Evolutionary conservation across 2,329 filamentous ascomycete species (phyloP), one percentile per base, ranked within the genome.

Genomic region (Fusarium sp.): DNA sequence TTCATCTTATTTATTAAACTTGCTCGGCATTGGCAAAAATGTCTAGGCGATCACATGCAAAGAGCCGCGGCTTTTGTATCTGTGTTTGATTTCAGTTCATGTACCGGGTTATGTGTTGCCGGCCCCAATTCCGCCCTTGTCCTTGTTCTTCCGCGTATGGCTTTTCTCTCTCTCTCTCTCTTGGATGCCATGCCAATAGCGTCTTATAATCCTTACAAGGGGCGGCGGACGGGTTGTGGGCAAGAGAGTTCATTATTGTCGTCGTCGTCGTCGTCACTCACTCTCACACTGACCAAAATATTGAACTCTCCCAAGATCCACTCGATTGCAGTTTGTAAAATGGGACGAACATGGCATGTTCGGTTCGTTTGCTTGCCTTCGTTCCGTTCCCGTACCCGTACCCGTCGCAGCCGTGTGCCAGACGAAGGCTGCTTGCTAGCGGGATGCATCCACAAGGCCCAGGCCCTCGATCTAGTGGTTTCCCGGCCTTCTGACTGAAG

Each of bases 31-130:
- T 50, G 31, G 31, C 31, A 29, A 22, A 45, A 47, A 63, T 38
- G 24, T 60, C 52, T 60, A 7, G 71, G 45, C 60, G 60, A 68
- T 77, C 73, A 77, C 73, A 76, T 77, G 75, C 64, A 61, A 68
- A 62, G n/a, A 34, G 29, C 45, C 58, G 64, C 59, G 52, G 58
- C 22, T 50, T 18, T 13, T 42, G 24, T n/a, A n/a, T 20, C 20
- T 24, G 20, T 13, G 31, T 18, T 20, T 31, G 18, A 16, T 24
- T n/a, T 29, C 38, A 42, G 54, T 34, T 16, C 31, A 37, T 34
- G 34, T 22, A 20, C 50, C 27, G 24, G 29, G 14, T 24, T 20
- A n/a, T n/a, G n/a, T n/a, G n/a, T n/a, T 40, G 35, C 45, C 64
- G 40, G 57, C 11, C 27, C 38, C 29, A 57, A 40, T 59, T 58